These are phyloP conservation scores for Platanthera zijinensis DNA, from an alignment of 106 monocot species.

Conservation along the genomic window DNA sequence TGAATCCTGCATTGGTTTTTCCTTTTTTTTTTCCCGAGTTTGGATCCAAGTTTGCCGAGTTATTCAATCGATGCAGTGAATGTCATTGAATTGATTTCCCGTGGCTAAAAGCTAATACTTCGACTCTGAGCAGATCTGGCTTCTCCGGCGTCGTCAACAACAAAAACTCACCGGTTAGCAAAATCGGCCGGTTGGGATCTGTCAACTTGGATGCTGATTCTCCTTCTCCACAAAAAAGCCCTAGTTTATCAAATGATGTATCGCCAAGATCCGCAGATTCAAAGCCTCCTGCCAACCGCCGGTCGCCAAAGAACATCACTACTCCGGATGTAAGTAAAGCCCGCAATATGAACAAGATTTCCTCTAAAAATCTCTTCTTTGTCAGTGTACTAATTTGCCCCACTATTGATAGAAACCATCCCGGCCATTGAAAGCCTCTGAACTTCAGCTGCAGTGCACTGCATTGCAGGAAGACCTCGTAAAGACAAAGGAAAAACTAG, in stretches of 20 bases:
- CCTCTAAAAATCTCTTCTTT: not conserved
- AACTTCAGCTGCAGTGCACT: constrained; percentile 34
- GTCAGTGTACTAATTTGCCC: not conserved
- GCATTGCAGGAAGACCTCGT: constrained; percentile 53
- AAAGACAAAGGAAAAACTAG: constrained; percentile 63
- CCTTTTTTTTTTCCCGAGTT: not conserved
- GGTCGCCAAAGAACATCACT: constrained; percentile 14
- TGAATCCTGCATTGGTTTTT: too few relatives aligned
- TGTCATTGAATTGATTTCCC: not conserved
- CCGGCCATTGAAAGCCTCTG: constrained; percentile 25
- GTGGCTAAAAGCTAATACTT: not conserved
- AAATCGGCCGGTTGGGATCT: constrained; percentile 4
- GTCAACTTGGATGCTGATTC: not conserved
- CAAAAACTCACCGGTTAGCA: not conserved
- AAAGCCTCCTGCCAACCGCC: constrained; percentile 21
- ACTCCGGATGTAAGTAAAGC: constrained; percentile 31
- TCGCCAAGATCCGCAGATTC: constrained; percentile 14
- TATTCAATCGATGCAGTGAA: not conserved
- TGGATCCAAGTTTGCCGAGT: not conserved
- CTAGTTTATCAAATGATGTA: not conserved
- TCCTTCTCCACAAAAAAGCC: not conserved
- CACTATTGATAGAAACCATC: constrained; percentile 21
- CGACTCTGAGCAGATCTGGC: not conserved
- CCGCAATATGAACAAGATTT: not conserved
- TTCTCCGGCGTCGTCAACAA: not conserved